Percentiles rank a stretch among this genome's conserved stretches.
phyloP scores from a whole-genome alignment of 768 basidiomycete genomes.

The Russula ochroleuca region DNA sequence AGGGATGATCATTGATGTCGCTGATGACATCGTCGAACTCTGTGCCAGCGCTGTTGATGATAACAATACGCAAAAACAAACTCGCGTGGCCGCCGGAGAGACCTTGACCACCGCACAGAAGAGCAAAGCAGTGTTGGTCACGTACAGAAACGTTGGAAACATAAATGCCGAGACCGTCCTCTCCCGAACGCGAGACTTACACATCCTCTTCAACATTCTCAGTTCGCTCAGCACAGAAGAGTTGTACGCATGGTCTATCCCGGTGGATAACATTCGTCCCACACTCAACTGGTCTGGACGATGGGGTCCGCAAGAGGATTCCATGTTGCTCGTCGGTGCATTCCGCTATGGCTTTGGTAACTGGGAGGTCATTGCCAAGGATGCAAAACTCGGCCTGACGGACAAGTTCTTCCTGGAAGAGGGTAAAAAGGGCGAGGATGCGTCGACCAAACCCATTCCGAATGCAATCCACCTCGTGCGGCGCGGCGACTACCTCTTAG shows the following conservation, averaged over 20 bases:
- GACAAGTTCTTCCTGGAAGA: slow-evolving; percentile 99
- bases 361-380: slow-evolving; percentile 95
- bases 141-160: slow-evolving; percentile 82
- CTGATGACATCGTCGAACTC: slow-evolving; percentile 88
- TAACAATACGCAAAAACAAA: slow-evolving; percentile 75
- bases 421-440: slow-evolving; percentile 89
- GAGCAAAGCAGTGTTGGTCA: slow-evolving; percentile 94
- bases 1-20: slow-evolving; percentile 82
- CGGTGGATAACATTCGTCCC: slow-evolving; percentile 88
- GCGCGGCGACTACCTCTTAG: slow-evolving; percentile 88
- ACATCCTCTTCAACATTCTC: slow-evolving; percentile 80
- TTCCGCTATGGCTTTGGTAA: slow-evolving; percentile 92
- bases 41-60: slow-evolving; percentile 81
- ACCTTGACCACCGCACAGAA: slow-evolving; percentile 89
- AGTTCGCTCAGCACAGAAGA: slow-evolving; percentile 57
- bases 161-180: slow-evolving; percentile 98
- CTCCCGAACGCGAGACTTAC: slow-evolving; percentile 82
- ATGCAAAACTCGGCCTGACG: slow-evolving; percentile 71
- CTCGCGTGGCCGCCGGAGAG: slow-evolving; percentile 75
- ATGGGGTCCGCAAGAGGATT: slow-evolving; percentile 90
- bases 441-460: slow-evolving; percentile 82
- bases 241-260: slow-evolving; percentile 78
- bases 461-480: slow-evolving; percentile 98
- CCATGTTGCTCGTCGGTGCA: slow-evolving; percentile 91
- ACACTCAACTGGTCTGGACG: slow-evolving; percentile 96